These are phyloP conservation scores for Neocucurbitaria cava DNA, from an alignment of 2,329 filamentous ascomycete genomes.

Conservation along the genomic window DNA sequence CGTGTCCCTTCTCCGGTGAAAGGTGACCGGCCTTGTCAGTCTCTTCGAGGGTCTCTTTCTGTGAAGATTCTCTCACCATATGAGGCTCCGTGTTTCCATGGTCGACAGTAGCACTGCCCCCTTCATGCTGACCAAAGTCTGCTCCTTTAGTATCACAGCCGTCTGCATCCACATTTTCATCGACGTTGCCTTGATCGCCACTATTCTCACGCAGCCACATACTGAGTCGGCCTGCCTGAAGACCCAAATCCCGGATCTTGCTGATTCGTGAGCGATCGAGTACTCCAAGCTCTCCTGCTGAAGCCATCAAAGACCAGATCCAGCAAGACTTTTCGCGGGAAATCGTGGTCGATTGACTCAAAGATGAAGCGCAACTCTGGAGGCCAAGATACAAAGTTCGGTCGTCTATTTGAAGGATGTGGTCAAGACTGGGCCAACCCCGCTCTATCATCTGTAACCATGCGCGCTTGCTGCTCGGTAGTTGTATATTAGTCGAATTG, in stretches of 20 bases:
- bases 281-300: conserved; percentile 75
- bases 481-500: conserved; percentile 9
- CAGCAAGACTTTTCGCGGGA: conserved; percentile 76
- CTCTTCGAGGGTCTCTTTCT: not conserved
- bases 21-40: not conserved
- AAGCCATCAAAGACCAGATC: conserved; percentile 83
- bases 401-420: conserved; percentile 65
- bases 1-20: not conserved
- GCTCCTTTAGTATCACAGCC: too few relatives aligned
- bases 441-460: conserved; percentile 40
- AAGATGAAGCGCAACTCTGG: conserved; percentile 66
- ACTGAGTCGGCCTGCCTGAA: conserved; percentile 71
- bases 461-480: conserved; percentile 46
- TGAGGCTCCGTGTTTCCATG: not conserved
- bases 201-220: conserved; percentile 33
- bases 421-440: conserved; percentile 55
- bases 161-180: not conserved
- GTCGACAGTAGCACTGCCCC: not conserved
- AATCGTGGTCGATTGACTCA: conserved; percentile 66
- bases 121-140: not conserved
- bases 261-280: conserved; percentile 78
- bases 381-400: conserved; percentile 71
- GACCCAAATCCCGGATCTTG: conserved; percentile 78
- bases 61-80: not conserved
- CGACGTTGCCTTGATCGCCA: not conserved